Conservation (phyloP, 2,329 filamentous ascomycete species). For the Colletotrichum tropicicola region DNA sequence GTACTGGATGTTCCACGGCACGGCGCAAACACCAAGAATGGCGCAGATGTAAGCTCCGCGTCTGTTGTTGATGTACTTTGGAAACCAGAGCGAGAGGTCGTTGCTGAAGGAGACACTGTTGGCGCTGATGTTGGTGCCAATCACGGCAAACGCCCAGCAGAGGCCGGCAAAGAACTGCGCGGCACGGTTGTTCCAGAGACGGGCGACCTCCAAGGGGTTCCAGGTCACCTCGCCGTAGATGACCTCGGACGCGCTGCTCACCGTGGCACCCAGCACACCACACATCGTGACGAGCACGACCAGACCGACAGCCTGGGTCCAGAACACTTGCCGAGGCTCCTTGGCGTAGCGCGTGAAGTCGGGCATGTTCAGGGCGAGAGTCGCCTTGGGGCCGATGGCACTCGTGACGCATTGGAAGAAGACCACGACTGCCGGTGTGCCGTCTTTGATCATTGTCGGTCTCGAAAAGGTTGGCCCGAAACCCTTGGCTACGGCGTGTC, state of each 20-base stretch:
- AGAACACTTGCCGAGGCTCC: slow-evolving; percentile 29
- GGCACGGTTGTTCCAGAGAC: slow-evolving; percentile 38
- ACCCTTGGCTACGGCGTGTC: slow-evolving; percentile 17
- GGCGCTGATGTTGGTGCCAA: slow-evolving; percentile 62
- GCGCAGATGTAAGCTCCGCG: slow-evolving; percentile 52
- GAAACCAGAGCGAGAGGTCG: slow-evolving; percentile 60
- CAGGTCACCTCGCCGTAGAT: slow-evolving; percentile 37
- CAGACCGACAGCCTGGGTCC: slow-evolving; percentile 30
- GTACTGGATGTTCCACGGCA: slow-evolving; percentile 32
- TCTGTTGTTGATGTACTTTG: slow-evolving; percentile 61
- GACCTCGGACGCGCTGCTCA: slow-evolving; percentile 45
- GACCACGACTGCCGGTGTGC: slow-evolving; percentile 31
- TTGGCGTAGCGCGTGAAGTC: slow-evolving; percentile 34
- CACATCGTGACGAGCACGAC: slow-evolving; percentile 35
- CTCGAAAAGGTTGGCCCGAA: slow-evolving; percentile 34
- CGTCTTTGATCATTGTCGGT: slow-evolving; percentile 26
- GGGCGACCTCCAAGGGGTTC: slow-evolving; percentile 39
- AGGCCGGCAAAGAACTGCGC: slow-evolving; percentile 40
- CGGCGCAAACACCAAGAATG: slow-evolving; percentile 26
- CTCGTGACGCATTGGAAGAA: slow-evolving; percentile 35
- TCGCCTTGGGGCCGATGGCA: slow-evolving; percentile 32
- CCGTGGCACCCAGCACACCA: slow-evolving; percentile 58
- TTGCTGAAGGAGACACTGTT: slow-evolving; percentile 63
- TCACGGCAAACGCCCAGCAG: slow-evolving; percentile 50
- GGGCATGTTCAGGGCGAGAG: slow-evolving; percentile 32